Evolutionary conservation across 768 basidiomycete genomes (phyloP), one percentile per base, ranked within the genome.

Genomic region (Suillus cothurnatus): DNA sequence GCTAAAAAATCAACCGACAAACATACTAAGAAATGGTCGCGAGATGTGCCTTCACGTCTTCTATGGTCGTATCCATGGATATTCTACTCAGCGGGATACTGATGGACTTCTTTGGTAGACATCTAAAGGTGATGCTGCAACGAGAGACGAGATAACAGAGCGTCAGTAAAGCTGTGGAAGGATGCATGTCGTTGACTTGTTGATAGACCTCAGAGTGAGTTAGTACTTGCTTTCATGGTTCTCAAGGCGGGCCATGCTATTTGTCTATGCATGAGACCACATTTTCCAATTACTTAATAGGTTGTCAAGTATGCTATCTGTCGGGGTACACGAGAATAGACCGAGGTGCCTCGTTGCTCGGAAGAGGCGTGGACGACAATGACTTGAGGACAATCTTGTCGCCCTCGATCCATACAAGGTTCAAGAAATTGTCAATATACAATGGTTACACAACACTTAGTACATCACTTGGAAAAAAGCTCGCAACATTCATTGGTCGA

Each of bases 401-500:
- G 9, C 21, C 23, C 26, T 17, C 9, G 14, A 28, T 31, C 21
- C 23, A 59, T 32, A 23, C 23, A 61, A 23, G 12, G 3, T 60
- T 6, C 61, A 23, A 34, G 11, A 59, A 41, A 31, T 41, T 59
- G 61, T 55, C 61, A 59, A 55, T 17, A 50, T 32, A 62, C 32
- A 39, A 57, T 38, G 56, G n/a, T 31, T 32, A 28, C 39, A 61
- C 36, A 60, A 62, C 28, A 36, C 36, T 61, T 9, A 28, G 21
- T 34, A 59, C 36, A 61, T 61, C 31, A 59, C 53, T 38, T 34
- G n/a, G 36, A 28, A 34, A 41, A 62, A 61, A 34, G 31, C 14
- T 14, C n/a, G 21, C 60, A 55, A 32, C 17, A 11, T 34, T 34
- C 47, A 41, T 64, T 67, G 69, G 56, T 80, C 76, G 11, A 74